Base-by-base conservation (phyloP, 2,329 filamentous ascomycete species). In the Penicillium sp. region DNA sequence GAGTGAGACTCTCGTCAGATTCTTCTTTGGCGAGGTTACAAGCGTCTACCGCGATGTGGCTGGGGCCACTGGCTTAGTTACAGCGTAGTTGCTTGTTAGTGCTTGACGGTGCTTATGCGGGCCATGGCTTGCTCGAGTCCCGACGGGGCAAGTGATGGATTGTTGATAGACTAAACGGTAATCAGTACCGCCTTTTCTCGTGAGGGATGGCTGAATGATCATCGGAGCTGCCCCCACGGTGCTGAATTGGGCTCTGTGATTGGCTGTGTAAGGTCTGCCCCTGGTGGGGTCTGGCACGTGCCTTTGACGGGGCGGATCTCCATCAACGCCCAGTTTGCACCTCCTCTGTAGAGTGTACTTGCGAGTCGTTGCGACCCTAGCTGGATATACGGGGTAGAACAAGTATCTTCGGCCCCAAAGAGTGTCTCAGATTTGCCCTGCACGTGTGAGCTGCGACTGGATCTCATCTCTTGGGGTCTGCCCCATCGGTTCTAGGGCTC, bases 191-290 rank as follows among this genome's bases (percentile, higher is more conserved):
- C 20, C 28, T 31, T n/a, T 4, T 7, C 12, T 12, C 4, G 49
- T 15, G 35, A 39, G 34, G 49, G n/a, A 25, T 25, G 39, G 49
- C 25, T 56, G 54, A 56, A 57, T 57, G 54, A 57, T 51, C 47
- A 12, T 57, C 28, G 20, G n/a, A 22, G 37, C 28, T 57, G 15
- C 20, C 14, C 38, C 28, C 54, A 57, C 54, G 54, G 12, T 57
- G 45, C 28, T 8, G 4, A 50, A 37, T 15, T 10, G 12, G 5
- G 14, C 5, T 1, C 8, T 17, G 5, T 51, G 38, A 57, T 51
- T 57, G 38, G 47, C 14, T 31, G 14, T 4, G 5, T 0, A 3
- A 4, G 28, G 43, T 47, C 14, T 10, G 6, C 14, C 25, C 25
- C 22, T 31, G 22, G 25, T 47, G 43, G 43, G 22, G 43, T 12